Conservation (phyloP, 2,329 filamentous ascomycete genomes). For the Leptographium flavum region DNA sequence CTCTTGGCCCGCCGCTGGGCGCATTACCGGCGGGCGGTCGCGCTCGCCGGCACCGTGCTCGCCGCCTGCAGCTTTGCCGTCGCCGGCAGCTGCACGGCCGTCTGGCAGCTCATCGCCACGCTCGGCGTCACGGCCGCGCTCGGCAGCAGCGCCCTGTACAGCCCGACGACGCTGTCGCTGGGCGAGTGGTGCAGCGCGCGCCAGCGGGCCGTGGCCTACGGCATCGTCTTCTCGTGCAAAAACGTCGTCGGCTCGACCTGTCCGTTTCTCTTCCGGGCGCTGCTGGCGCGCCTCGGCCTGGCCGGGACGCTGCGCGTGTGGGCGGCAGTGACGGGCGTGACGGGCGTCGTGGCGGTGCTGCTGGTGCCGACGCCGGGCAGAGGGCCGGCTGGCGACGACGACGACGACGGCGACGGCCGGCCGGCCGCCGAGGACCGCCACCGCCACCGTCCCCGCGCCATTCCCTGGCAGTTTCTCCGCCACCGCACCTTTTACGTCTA, state of each 20-base stretch:
- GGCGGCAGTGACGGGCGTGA: not conserved
- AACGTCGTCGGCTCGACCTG: conserved; percentile 2
- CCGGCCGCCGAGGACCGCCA: too few relatives aligned
- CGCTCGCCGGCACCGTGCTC: too few relatives aligned
- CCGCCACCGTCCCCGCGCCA: not conserved
- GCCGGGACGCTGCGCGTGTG: conserved; percentile 8
- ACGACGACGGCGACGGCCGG: not conserved
- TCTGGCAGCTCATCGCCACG: not conserved
- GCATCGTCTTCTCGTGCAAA: not conserved
- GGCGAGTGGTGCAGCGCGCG: conserved; percentile 1
- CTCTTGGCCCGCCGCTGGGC: conserved; percentile 1
- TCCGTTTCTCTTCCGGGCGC: not conserved
- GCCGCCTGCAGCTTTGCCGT: not conserved
- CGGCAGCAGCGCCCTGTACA: not conserved
- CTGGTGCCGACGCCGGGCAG: not conserved
- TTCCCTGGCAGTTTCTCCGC: conserved; percentile 1
- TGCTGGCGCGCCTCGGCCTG: conserved; percentile 1
- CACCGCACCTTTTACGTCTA: conserved; percentile 3
- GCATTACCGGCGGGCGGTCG: not conserved
- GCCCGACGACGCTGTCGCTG: conserved; percentile 1
- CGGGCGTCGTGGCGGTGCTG: not conserved
- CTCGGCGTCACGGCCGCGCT: too few relatives aligned
- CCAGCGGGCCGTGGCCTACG: not conserved
- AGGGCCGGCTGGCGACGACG: not conserved
- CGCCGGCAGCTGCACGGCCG: not conserved